These are phyloP conservation scores for Macrophomina tecta DNA, from an alignment of 2,329 filamentous ascomycete species.

Conservation along the genomic window DNA sequence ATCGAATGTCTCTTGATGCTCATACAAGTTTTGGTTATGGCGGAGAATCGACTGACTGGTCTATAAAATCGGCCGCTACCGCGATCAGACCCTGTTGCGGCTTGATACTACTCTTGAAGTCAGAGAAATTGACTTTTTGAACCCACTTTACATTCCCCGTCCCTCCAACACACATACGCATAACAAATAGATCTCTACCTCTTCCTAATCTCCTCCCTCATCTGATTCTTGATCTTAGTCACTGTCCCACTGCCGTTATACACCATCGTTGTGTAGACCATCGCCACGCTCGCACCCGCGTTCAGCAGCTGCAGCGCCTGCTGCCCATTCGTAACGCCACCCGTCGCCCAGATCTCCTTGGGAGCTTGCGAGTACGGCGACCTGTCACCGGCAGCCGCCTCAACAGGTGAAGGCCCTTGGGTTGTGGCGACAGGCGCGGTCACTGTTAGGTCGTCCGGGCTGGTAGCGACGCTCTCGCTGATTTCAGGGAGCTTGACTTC, in stretches of 20 bases:
- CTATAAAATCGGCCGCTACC: no score
- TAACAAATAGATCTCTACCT: conserved; percentile 1
- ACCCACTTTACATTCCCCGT: no score
- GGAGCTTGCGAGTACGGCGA: conserved; percentile 39
- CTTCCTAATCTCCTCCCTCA: conserved; percentile 50
- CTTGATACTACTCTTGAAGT: no score
- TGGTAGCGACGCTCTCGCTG: conserved; percentile 23
- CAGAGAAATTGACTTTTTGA: no score
- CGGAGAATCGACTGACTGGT: no score
- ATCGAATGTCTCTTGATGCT: no score
- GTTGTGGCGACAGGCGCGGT: conserved; percentile 38
- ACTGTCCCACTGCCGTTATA: conserved; percentile 69
- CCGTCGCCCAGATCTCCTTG: conserved; percentile 92
- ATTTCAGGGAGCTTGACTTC: conserved; percentile 26
- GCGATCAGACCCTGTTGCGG: no score
- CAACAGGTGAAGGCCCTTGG: conserved; percentile 34
- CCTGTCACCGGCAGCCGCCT: conserved; percentile 36
- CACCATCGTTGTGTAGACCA: conserved; percentile 83
- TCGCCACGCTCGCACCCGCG: conserved; percentile 87
- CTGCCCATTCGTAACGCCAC: conserved; percentile 86
- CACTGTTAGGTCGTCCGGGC: conserved; percentile 38
- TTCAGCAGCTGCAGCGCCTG: conserved; percentile 83
- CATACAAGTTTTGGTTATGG: no score
- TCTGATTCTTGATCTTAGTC: conserved; percentile 58
- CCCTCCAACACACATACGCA: no score